phyloP scores from a whole-genome alignment of 2,329 filamentous ascomycete genomes.

The Hymenoscyphus occultus region DNA sequence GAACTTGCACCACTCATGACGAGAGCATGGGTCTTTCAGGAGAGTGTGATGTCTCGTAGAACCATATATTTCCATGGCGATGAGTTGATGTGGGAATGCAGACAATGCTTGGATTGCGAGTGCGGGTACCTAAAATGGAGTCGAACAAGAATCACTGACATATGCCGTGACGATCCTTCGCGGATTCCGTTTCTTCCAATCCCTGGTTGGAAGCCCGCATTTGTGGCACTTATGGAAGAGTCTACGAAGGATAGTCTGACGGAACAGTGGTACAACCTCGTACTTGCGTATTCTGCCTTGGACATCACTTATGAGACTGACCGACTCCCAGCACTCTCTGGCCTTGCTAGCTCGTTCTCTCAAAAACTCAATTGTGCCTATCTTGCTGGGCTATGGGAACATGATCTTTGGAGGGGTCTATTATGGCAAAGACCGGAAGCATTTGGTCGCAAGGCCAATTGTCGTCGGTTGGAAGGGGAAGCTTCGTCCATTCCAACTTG shows the following conservation, averaged over 20 bases:
- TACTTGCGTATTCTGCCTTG: background rate
- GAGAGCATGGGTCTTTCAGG: background rate
- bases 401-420: background rate
- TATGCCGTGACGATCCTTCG: background rate
- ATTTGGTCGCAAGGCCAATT: background rate
- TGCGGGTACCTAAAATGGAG: background rate
- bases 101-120: background rate
- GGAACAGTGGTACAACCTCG: background rate
- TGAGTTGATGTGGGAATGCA: background rate
- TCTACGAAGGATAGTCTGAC: background rate
- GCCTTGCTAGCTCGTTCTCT: background rate
- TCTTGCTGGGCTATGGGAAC: conserved; percentile 3
- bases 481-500: background rate
- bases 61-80: background rate
- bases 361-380: background rate
- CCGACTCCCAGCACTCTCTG: background rate
- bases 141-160: background rate
- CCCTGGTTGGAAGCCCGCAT: background rate
- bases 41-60: background rate
- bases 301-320: background rate
- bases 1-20: background rate
- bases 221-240: background rate
- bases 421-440: background rate
- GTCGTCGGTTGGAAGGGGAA: background rate
- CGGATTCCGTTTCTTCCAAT: background rate